Evolutionary conservation across 371 early-diverging fungal genomes (phyloP).

Genomic region (Dinochytrium kinnereticum): DNA sequence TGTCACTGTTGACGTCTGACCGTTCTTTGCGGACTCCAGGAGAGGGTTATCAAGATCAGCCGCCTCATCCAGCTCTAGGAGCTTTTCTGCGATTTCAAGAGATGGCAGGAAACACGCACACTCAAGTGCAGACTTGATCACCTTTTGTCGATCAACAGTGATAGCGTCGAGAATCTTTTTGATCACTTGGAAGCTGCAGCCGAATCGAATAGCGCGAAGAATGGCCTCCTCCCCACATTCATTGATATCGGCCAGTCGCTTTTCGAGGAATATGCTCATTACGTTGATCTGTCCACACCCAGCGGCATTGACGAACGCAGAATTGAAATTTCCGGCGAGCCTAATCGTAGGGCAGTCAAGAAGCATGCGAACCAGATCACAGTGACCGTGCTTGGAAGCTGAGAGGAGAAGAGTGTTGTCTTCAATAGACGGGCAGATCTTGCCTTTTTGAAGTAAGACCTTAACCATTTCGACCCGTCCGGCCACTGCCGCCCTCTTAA

Average conservation of each 20-base stretch:
- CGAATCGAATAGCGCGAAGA: background rate
- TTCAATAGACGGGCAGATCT: background rate
- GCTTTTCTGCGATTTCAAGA: background rate
- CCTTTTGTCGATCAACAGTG: background rate
- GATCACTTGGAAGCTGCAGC: background rate
- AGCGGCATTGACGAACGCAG: background rate
- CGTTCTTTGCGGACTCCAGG: background rate
- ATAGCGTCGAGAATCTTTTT: background rate
- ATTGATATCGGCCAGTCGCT: background rate
- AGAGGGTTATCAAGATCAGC: background rate
- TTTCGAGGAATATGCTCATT: background rate
- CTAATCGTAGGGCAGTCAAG: background rate
- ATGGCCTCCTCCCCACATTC: conserved; percentile 2
- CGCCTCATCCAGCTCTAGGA: background rate
- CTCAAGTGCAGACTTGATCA: background rate
- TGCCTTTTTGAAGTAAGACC: background rate
- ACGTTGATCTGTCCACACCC: background rate
- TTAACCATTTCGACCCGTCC: background rate
- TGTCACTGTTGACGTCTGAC: background rate
- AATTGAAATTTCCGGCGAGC: background rate
- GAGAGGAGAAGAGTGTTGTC: conserved; percentile 1
- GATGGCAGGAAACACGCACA: background rate
- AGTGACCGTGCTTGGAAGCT: conserved; percentile 2
- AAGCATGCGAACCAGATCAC: background rate
- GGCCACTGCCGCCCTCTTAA: background rate